These are phyloP conservation scores for Leishmania lainsoni DNA, from an alignment of 208 protist genomes.

Conservation along the genomic window DNA sequence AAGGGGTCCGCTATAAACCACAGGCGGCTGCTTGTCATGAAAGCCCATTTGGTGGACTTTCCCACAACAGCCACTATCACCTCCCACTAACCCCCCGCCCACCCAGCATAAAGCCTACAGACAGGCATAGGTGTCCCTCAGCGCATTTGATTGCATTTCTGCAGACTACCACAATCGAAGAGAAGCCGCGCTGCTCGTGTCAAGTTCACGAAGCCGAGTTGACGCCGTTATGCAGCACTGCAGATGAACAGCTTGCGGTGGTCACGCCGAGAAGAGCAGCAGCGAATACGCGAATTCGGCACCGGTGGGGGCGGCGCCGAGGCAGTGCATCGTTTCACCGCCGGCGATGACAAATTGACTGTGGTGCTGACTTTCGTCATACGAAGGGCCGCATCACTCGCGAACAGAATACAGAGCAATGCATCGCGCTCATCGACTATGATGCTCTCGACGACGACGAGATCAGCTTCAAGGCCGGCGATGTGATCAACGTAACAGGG, in stretches of 20 bases:
- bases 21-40: conserved; percentile 8
- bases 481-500: conserved; percentile 79
- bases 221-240: neutral
- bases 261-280: neutral
- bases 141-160: neutral
- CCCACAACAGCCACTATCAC: neutral
- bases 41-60: neutral
- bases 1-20: neutral
- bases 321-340: neutral
- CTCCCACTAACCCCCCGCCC: neutral
- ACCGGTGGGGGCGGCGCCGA: neutral
- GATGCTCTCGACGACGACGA: conserved; percentile 56
- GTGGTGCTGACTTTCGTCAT: neutral
- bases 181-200: neutral
- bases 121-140: neutral
- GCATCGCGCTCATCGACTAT: conserved; percentile 85
- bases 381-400: neutral
- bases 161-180: neutral
- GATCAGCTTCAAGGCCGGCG: conserved; percentile 85
- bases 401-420: conserved; percentile 48
- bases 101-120: neutral
- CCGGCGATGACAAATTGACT: neutral
- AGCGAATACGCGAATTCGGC: neutral
- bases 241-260: neutral
- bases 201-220: neutral